Evolutionary conservation across 108 stramenopile genomes (phyloP).

Genomic region (Nitzschia sp.): DNA sequence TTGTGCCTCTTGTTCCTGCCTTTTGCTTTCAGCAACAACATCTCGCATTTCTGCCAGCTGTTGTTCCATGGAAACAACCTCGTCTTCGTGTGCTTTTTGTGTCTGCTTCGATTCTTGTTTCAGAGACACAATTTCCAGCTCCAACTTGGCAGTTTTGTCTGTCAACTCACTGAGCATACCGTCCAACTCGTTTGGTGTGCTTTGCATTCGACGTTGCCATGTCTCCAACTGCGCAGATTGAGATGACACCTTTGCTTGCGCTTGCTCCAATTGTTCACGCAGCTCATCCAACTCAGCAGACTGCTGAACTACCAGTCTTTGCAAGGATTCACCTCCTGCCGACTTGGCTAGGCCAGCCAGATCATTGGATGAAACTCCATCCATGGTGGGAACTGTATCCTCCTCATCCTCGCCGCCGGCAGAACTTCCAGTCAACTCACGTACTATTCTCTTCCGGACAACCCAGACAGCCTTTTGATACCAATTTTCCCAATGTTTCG

Average conservation of each 20-base stretch:
- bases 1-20: constrained; percentile 35
- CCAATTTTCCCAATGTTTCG: constrained; percentile 47
- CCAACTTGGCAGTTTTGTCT: constrained; percentile 51
- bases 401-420: constrained; percentile 32
- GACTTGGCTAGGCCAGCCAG: neutral
- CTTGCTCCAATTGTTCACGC: constrained; percentile 40
- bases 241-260: constrained; percentile 29
- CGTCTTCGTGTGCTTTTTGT: constrained; percentile 37
- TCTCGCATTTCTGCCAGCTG: constrained; percentile 39
- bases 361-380: neutral
- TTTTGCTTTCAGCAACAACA: constrained; percentile 31
- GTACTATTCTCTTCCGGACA: constrained; percentile 67
- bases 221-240: constrained; percentile 47
- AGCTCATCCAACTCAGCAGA: constrained; percentile 66
- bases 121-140: constrained; percentile 44
- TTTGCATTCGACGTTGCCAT: constrained; percentile 62
- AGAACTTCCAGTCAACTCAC: constrained; percentile 50
- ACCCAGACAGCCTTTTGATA: constrained; percentile 49
- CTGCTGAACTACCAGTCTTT: constrained; percentile 63
- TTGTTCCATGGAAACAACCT: constrained; percentile 31
- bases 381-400: constrained; percentile 24
- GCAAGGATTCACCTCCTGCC: constrained; percentile 35
- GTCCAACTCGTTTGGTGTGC: constrained; percentile 64
- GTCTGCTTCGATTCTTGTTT: constrained; percentile 36
- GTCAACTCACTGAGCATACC: constrained; percentile 63